Percentiles rank a stretch among this genome's conserved stretches.
phyloP scores from a whole-genome alignment of 2,329 filamentous ascomycete species.

The Xylaria sp. region DNA sequence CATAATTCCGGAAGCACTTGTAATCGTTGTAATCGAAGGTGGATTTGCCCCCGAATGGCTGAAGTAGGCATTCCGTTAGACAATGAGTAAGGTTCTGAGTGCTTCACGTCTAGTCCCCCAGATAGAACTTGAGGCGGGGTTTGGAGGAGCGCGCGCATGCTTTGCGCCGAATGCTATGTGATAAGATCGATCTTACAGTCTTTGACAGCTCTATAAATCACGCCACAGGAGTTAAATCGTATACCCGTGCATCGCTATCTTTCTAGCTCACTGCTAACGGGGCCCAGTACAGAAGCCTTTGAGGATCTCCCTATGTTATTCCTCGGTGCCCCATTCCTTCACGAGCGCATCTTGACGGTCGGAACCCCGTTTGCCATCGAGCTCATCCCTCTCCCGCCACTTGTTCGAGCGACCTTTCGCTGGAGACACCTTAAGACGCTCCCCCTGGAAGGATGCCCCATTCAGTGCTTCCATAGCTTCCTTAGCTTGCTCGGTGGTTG shows the following conservation, averaged over 20 bases:
- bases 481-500: conserved; percentile 63
- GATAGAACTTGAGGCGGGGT: neutral
- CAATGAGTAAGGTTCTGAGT: neutral
- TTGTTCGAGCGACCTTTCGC: conserved; percentile 43
- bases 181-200: neutral
- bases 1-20: neutral
- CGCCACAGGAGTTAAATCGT: neutral
- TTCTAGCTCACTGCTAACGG: neutral
- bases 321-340: conserved; percentile 21
- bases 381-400: conserved; percentile 42
- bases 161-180: neutral
- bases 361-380: conserved; percentile 28
- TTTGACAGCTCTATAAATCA: conserved; percentile 14
- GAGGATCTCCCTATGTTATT: neutral
- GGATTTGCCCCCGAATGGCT: neutral
- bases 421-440: conserved; percentile 43
- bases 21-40: too few relatives aligned
- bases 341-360: conserved; percentile 19
- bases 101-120: neutral
- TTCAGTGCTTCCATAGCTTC: conserved; percentile 60
- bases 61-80: neutral
- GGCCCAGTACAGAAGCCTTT: neutral
- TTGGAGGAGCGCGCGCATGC: neutral
- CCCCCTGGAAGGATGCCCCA: conserved; percentile 45
- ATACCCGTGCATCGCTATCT: conserved; percentile 1